phyloP scores from a whole-genome alignment of 2,329 filamentous ascomycete species.

The Botryotinia calthae region DNA sequence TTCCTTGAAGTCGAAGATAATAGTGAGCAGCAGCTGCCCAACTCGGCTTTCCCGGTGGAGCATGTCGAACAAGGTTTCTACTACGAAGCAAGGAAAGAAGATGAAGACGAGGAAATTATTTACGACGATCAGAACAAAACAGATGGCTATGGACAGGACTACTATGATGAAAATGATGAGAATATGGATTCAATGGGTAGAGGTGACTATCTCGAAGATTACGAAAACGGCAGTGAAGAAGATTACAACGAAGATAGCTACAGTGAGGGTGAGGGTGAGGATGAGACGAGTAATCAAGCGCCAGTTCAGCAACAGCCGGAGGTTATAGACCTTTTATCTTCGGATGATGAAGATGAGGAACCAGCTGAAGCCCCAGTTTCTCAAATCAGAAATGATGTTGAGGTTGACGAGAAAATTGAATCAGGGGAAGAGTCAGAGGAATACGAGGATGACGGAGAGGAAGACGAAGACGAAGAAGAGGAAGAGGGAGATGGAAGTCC shows the following conservation, averaged over 20 bases:
- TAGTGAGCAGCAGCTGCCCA: conserved; percentile 31
- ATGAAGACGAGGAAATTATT: background rate
- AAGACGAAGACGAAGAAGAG: conserved; percentile 22
- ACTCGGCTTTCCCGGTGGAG: background rate
- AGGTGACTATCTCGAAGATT: background rate
- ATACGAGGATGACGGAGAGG: conserved; percentile 15
- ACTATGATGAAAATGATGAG: conserved; percentile 39
- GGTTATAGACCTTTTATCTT: conserved; percentile 39
- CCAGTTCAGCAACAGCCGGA: conserved; percentile 24
- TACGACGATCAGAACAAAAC: background rate
- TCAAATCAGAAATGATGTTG: background rate
- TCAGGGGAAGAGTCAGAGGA: conserved; percentile 20
- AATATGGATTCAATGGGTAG: background rate
- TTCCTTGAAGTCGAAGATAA: conserved; percentile 23
- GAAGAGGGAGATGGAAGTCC: background rate
- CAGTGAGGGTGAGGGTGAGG: conserved; percentile 33
- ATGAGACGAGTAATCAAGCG: conserved; percentile 31
- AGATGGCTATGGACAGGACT: conserved; percentile 24
- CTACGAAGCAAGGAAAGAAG: background rate
- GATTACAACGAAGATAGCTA: conserved; percentile 28
- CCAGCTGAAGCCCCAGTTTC: background rate
- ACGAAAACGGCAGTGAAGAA: conserved; percentile 17
- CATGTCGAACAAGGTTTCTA: background rate
- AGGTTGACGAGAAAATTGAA: conserved; percentile 21
- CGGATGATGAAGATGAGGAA: conserved; percentile 27